Base-by-base conservation (phyloP, 352 stramenopile genomes). In the Globisporangium recalcitrans region DNA sequence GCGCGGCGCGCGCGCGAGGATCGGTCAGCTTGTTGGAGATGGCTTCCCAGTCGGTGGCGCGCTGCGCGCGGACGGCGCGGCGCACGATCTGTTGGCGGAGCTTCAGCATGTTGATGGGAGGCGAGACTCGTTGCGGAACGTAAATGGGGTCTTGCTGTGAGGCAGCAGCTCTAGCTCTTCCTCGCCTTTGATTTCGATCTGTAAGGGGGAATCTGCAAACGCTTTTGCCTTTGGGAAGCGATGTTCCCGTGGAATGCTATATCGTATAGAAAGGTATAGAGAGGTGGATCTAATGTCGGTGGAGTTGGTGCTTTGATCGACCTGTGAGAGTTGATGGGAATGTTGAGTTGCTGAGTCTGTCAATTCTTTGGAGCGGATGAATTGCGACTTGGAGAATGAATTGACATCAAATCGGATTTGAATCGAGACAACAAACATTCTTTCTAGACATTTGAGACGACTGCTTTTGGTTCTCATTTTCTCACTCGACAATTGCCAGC, bases 1-100 rank as follows among this genome's bases (percentile, higher is more conserved):
- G 74, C 26, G 85, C 83, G 29, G 83, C 80, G 52, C 85, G 85
- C 19, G 85, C 85, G 58, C 82, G 82, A 42, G 82, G 80, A 67
- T 93, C 85, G 62, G 80, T 74, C 53, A 93, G 70, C 73, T 93
- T 93, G 65, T 77, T 72, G 62, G 78, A 78, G 64, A 93, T 81
- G 44, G 68, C 64, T 47, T 82, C 63, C 85, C 85, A 93, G 62
- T 93, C 74, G 55, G 80, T 73, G 52, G 79, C 73, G 67, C 81
- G 83, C 69, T 81, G 76, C 52, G 77, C 67, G 64, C 70, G 62
- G 44, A 78, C 71, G 62, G 55, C 62, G 65, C 79, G 77, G 69
- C 78, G 77, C 71, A 90, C 75, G 67, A 92, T 71, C 73, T 90
- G 83, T 71, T 90, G 80, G 65, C 81, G 80, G 65, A 90, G 72